Conservation (phyloP, 2,329 filamentous ascomycete genomes). For the Cryphonectria parasitica region DNA sequence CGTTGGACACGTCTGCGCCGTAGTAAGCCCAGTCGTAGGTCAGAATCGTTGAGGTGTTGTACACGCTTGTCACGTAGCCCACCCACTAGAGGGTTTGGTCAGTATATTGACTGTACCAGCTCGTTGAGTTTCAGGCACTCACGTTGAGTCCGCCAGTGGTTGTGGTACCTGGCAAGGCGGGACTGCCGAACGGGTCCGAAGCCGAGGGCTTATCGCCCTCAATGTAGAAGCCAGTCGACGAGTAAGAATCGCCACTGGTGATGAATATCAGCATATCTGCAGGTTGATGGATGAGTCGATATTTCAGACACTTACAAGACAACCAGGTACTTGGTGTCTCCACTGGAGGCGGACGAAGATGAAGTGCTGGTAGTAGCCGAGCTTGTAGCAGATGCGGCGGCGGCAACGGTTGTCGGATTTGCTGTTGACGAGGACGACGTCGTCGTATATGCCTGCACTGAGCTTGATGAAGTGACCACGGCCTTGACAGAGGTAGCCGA, state of each 20-base stretch:
- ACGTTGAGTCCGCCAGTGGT: conserved; percentile 27
- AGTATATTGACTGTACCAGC: neutral
- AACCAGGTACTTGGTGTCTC: conserved; percentile 27
- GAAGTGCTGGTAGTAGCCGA: conserved; percentile 9
- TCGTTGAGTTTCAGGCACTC: neutral
- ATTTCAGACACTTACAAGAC: conserved; percentile 23
- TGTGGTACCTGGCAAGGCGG: conserved; percentile 18
- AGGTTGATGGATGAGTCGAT: too few relatives aligned
- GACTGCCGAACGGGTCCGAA: conserved; percentile 18
- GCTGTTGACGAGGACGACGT: neutral
- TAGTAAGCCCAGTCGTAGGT: conserved; percentile 28
- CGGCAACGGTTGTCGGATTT: neutral
- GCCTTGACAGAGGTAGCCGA: conserved; percentile 1
- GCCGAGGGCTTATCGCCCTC: conserved; percentile 26
- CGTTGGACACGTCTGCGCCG: conserved; percentile 27
- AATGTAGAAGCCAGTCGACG: conserved; percentile 29
- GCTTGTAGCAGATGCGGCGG: conserved; percentile 15
- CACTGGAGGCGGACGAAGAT: conserved; percentile 4
- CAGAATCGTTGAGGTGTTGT: conserved; percentile 26
- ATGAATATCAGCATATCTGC: neutral
- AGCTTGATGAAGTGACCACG: neutral
- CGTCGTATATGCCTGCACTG: neutral
- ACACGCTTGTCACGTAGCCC: conserved; percentile 24
- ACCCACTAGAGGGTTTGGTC: conserved; percentile 15
- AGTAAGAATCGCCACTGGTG: conserved; percentile 27